Conservation (phyloP, 495 filamentous ascomycete genomes). For the Penicillium samsonianum region DNA sequence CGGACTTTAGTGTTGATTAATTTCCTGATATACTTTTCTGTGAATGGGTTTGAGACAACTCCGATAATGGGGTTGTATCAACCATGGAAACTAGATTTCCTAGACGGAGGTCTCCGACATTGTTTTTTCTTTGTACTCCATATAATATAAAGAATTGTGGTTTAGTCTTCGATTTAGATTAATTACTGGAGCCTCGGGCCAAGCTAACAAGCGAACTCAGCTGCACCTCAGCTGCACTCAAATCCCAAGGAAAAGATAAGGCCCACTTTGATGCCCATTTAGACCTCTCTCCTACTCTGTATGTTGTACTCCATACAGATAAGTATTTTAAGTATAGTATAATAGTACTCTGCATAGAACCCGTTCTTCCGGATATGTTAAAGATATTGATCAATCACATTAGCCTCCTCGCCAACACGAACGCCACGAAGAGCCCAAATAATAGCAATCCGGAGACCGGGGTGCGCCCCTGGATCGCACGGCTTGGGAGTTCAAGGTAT, state of each 20-base stretch:
- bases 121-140: not conserved
- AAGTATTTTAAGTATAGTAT: not conserved
- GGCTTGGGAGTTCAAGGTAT: not conserved
- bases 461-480: not conserved
- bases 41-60: not conserved
- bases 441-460: not conserved
- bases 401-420: not conserved
- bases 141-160: not conserved
- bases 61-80: not conserved
- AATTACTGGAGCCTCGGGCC: not conserved
- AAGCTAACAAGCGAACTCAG: slow-evolving; percentile 1
- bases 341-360: not conserved
- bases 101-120: not conserved
- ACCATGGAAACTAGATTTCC: not conserved
- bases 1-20: too few species aligned
- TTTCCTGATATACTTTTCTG: too few species aligned
- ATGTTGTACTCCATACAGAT: too few species aligned
- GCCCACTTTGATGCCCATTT: not conserved
- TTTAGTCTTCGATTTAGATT: not conserved
- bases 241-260: not conserved
- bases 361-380: not conserved
- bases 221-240: not conserved
- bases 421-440: not conserved
- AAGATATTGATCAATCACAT: not conserved
- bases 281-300: too few species aligned